Evolutionary conservation across 495 filamentous ascomycete species (phyloP).

Genomic region (Paragyromitra xinjiangensis): DNA sequence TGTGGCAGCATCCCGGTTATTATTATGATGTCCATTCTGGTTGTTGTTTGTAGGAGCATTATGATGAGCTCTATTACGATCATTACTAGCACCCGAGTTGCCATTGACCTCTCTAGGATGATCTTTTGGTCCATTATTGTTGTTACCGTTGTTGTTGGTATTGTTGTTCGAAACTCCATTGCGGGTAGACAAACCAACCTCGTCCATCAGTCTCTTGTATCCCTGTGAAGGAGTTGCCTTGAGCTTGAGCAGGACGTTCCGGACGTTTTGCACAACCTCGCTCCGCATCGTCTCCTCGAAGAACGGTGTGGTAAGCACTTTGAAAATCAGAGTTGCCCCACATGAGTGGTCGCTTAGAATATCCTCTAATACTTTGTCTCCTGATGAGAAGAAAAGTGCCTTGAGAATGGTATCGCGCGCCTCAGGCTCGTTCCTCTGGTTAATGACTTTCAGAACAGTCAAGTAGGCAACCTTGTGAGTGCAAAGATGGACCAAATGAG

Average conservation of each 20-base stretch:
- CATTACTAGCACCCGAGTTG: slow-evolving; percentile 44
- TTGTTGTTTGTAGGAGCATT: slow-evolving; percentile 46
- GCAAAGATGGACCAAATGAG: slow-evolving; percentile 95
- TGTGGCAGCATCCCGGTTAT: slow-evolving; percentile 37
- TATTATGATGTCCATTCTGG: slow-evolving; percentile 48
- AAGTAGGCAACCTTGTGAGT: slow-evolving; percentile 99
- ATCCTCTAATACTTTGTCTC: slow-evolving; percentile 86
- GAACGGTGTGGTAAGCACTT: slow-evolving; percentile 96
- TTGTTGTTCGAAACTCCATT: slow-evolving; percentile 55
- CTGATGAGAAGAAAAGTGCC: slow-evolving; percentile 91
- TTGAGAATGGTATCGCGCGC: slow-evolving; percentile 91
- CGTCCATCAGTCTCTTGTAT: slow-evolving; percentile 98
- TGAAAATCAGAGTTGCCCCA: slow-evolving; percentile 95
- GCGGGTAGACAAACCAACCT: slow-evolving; percentile 81
- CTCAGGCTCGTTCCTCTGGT: slow-evolving; percentile 93
- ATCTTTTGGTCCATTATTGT: slow-evolving; percentile 45
- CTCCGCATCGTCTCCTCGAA: slow-evolving; percentile 90
- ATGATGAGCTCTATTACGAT: slow-evolving; percentile 40
- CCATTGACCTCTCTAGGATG: slow-evolving; percentile 47
- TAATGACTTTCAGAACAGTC: slow-evolving; percentile 97
- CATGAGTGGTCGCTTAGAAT: slow-evolving; percentile 91
- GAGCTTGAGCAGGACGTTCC: slow-evolving; percentile 84
- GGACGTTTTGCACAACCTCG: slow-evolving; percentile 89
- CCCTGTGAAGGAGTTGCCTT: slow-evolving; percentile 95
- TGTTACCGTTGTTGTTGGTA: slow-evolving; percentile 38